Conservation (phyloP, 768 basidiomycete genomes). For the Mycena galopus region DNA sequence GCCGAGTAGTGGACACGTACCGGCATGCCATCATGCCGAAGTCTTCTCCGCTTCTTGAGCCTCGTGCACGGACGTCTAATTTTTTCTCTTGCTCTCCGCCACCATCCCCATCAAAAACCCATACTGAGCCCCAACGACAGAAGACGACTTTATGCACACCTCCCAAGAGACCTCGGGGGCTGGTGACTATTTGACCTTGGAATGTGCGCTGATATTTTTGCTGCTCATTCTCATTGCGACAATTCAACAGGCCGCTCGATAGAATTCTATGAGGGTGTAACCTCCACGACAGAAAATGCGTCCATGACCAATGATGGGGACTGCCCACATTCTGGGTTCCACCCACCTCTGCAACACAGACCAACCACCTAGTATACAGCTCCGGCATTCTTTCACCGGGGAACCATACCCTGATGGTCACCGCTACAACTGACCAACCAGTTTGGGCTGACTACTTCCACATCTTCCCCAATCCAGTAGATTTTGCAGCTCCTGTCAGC, state of each 20-base stretch:
- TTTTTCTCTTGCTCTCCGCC: no score
- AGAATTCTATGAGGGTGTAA: conserved; percentile 12
- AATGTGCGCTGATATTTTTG: not conserved
- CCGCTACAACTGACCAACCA: not conserved
- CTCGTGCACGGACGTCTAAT: no score
- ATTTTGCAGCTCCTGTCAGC: not conserved
- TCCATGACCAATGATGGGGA: conserved; percentile 9
- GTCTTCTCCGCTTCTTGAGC: no score
- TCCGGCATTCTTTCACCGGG: not conserved
- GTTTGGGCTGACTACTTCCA: conserved; percentile 21
- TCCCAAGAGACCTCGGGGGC: not conserved
- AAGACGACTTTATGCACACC: conserved; percentile 16
- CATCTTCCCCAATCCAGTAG: not conserved
- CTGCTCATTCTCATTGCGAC: not conserved
- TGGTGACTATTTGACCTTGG: not conserved
- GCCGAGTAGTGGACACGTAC: no score
- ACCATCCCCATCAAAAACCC: no score
- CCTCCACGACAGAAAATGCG: not conserved
- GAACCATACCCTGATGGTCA: conserved; percentile 17
- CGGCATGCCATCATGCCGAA: no score
- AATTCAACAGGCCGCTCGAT: not conserved
- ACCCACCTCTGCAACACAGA: not conserved
- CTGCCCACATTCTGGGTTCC: not conserved
- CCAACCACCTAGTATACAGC: conserved; percentile 18
- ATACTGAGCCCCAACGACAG: no score